A percentile compares a stretch with the other conserved stretches of the same genome.
These are phyloP conservation scores for Phytopythium kandeliae DNA, from an alignment of 352 stramenopile genomes.

Conservation along the genomic window DNA sequence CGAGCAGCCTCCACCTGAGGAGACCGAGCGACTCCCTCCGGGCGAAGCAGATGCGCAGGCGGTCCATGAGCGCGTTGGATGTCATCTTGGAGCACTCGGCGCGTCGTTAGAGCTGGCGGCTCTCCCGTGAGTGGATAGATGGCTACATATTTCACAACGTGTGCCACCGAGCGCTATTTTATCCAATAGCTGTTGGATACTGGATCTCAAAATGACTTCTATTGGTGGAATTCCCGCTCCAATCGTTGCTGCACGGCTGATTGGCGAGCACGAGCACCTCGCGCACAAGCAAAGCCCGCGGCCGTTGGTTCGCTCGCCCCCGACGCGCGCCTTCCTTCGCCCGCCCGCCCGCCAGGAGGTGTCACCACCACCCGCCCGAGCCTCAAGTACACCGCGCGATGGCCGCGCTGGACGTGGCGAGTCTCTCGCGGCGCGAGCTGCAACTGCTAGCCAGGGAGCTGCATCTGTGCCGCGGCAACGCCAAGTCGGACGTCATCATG, in stretches of 20 bases:
- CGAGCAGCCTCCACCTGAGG: not conserved
- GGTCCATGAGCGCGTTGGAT: slow-evolving; percentile 4
- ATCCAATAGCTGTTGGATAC: not conserved
- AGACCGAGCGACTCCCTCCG: not conserved
- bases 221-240: no score
- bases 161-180: not conserved
- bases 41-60: slow-evolving; percentile 1
- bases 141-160: not conserved
- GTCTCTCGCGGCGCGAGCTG: slow-evolving; percentile 53
- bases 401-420: slow-evolving; percentile 20
- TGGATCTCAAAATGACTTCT: no score
- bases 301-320: not conserved
- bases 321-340: not conserved
- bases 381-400: no score
- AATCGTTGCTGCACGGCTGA: not conserved
- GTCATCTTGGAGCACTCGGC: slow-evolving; percentile 6
- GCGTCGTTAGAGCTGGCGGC: no score
- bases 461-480: slow-evolving; percentile 55
- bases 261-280: slow-evolving; percentile 5
- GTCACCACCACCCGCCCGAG: no score
- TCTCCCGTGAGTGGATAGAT: no score
- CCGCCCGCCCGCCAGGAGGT: no score
- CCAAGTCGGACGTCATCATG: slow-evolving; percentile 63
- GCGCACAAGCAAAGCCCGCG: no score
- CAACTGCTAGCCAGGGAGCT: slow-evolving; percentile 62